phyloP scores from a whole-genome alignment of 2,329 filamentous ascomycete genomes.

The Corinectria fuckeliana region DNA sequence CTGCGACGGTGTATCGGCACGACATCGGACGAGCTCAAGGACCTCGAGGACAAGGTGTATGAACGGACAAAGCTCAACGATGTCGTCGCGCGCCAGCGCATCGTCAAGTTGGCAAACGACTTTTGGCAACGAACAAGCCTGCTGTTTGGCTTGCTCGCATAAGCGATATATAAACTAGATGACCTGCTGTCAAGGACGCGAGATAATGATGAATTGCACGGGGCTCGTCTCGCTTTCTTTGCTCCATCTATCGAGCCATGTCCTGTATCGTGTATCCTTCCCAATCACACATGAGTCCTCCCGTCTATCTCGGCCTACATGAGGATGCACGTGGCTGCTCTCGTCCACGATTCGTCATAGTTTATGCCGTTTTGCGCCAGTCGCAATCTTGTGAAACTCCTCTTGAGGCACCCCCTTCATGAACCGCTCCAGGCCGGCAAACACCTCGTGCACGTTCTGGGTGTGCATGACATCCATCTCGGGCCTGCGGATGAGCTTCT shows the following conservation, averaged over 20 bases:
- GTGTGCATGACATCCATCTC: slow-evolving; percentile 75
- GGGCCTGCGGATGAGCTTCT: slow-evolving; percentile 78
- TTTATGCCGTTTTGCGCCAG: slow-evolving; percentile 93
- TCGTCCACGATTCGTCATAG: slow-evolving; percentile 55
- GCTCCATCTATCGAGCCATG: background rate
- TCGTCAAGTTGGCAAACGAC: slow-evolving; percentile 70
- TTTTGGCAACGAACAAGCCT: slow-evolving; percentile 86
- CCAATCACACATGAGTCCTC: background rate
- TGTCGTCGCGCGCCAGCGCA: slow-evolving; percentile 55
- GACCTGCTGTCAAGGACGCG: background rate
- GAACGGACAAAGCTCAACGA: slow-evolving; percentile 56
- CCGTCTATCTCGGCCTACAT: background rate
- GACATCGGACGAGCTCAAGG: slow-evolving; percentile 43
- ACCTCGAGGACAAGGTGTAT: slow-evolving; percentile 55
- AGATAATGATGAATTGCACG: slow-evolving; percentile 2
- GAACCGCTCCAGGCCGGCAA: slow-evolving; percentile 84
- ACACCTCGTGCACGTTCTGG: slow-evolving; percentile 84
- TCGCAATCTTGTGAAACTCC: slow-evolving; percentile 86
- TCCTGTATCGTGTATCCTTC: background rate
- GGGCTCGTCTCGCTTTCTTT: background rate
- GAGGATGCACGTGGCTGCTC: background rate
- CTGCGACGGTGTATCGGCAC: slow-evolving; percentile 55
- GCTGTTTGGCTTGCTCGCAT: slow-evolving; percentile 78
- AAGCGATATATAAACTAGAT: slow-evolving; percentile 21
- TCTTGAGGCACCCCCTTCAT: slow-evolving; percentile 80